Evolutionary conservation across 192 early-diverging fungal species (phyloP), one percentile per base, ranked within the genome.

Genomic region (Coemansia asiatica): DNA sequence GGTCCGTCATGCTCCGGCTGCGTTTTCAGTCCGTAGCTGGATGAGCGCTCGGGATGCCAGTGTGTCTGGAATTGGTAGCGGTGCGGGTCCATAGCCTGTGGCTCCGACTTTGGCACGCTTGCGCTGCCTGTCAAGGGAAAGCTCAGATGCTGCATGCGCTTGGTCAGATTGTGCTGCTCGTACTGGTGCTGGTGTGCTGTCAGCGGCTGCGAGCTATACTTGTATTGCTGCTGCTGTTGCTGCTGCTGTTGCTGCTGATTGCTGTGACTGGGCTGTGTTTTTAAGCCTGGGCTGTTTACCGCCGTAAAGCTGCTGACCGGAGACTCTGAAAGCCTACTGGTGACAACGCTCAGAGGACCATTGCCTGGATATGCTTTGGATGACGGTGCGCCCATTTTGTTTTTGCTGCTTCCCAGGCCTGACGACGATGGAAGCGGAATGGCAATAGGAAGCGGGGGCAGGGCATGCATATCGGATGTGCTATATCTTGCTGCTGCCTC

Each of bases 361-460:
- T 51, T 51, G n/a, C 6, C 6, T 10, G 49, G 1, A 12, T 51
- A 51, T 51, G 49, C 21, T 26, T 12, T 51, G 49, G 49, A 22
- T 2, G 21, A 23, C 2, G 49, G 6, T 15, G 49, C 15, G 49
- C 19, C 23, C 9, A 26, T 51, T 51, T 51, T 51, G 49, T 2
- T 19, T 21, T 51, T 21, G 49, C 22, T 26, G 49, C 49, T 51
- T 4, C 23, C 12, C 49, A 26, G 23, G 19, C 49, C 23, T 2
- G 12, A 8, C 5, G 49, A 25, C 8, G 49, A 53, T 4, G 71
- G 71, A 54, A 73, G 60, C 27, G 65, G 61, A 33, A 73, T 67
- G 47, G 71, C 33, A 9, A 56, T 56, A 7, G 71, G 71, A 23
- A 73, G 55, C 28, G 48, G 23, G 22, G 49, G 49, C 22, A 51